Conservation (phyloP, 1,139 yeast genomes). For the Diutina scorzettiae region DNA sequence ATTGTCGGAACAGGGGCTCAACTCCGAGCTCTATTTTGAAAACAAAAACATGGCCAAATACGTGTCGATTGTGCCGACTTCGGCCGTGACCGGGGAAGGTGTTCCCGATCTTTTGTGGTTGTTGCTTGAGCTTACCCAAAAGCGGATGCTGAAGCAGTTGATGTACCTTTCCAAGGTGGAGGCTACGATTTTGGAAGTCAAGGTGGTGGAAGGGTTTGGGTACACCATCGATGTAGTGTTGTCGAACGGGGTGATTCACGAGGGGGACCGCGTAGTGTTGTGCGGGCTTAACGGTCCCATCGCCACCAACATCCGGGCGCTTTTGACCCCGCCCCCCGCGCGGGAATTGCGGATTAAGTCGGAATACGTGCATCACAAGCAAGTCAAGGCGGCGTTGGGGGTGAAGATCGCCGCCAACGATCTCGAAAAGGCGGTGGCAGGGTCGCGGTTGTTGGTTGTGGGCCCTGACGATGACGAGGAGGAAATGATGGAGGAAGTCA, state of each 20-base stretch:
- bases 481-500: conserved; percentile 93
- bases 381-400: conserved; percentile 98
- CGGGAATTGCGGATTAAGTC: conserved; percentile 93
- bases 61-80: conserved; percentile 95
- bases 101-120: conserved; percentile 97
- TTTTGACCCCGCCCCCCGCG: conserved; percentile 94
- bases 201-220: conserved; percentile 98
- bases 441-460: conserved; percentile 88
- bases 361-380: conserved; percentile 89
- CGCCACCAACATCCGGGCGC: conserved; percentile 92
- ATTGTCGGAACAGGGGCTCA: conserved; percentile 95
- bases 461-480: conserved; percentile 98
- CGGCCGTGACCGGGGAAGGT: conserved; percentile 99
- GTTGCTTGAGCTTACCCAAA: conserved; percentile 87
- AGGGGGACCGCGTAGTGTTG: conserved; percentile 89
- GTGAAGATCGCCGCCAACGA: conserved; percentile 97
- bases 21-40: conserved; percentile 91
- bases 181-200: conserved; percentile 95
- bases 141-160: conserved; percentile 97
- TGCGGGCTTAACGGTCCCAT: conserved; percentile 99
- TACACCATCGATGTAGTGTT: conserved; percentile 95
- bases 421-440: conserved; percentile 97
- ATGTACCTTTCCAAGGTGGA: conserved; percentile 90
- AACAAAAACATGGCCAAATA: conserved; percentile 87
- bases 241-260: conserved; percentile 87